A percentile compares a stretch with the other conserved stretches of the same genome.
These are phyloP conservation scores for Cladosporium phlei DNA, from an alignment of 2,329 filamentous ascomycete species.

Conservation along the genomic window DNA sequence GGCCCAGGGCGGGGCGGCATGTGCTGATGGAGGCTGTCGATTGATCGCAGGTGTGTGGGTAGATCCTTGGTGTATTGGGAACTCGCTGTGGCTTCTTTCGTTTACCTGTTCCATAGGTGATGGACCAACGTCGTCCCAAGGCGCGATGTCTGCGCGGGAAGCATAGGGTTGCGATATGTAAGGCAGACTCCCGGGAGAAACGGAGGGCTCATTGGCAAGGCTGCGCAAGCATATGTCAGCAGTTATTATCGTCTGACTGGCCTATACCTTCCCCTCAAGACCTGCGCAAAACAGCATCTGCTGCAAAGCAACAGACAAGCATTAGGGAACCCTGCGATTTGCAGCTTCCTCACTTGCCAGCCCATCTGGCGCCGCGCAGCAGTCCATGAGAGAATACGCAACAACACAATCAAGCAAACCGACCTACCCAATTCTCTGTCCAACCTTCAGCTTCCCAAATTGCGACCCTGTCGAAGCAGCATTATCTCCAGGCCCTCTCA, in stretches of 20 bases:
- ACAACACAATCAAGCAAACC: neutral
- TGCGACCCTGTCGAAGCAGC: constrained; percentile 20
- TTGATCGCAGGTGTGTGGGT: constrained; percentile 26
- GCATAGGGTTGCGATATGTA: constrained; percentile 38
- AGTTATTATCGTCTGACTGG: constrained; percentile 15
- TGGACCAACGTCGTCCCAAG: constrained; percentile 44
- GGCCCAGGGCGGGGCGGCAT: constrained; percentile 47
- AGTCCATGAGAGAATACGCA: neutral
- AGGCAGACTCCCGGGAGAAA: constrained; percentile 36
- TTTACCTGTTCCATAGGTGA: constrained; percentile 17
- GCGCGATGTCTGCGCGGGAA: constrained; percentile 44
- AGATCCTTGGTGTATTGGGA: constrained; percentile 46
- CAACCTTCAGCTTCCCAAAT: constrained; percentile 37
- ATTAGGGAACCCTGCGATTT: neutral
- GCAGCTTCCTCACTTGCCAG: neutral
- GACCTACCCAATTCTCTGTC: constrained; percentile 43
- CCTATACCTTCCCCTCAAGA: constrained; percentile 25
- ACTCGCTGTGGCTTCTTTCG: constrained; percentile 43
- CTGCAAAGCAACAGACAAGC: too few relatives aligned
- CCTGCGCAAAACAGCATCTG: constrained; percentile 8
- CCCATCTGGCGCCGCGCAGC: neutral
- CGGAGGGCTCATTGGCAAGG: constrained; percentile 43
- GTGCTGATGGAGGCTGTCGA: constrained; percentile 49
- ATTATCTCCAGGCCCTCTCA: constrained; percentile 46
- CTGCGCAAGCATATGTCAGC: constrained; percentile 32